Evolutionary conservation across 2,329 filamentous ascomycete genomes (phyloP), one percentile per base, ranked within the genome.

Genomic region (Aureobasidium sp.): DNA sequence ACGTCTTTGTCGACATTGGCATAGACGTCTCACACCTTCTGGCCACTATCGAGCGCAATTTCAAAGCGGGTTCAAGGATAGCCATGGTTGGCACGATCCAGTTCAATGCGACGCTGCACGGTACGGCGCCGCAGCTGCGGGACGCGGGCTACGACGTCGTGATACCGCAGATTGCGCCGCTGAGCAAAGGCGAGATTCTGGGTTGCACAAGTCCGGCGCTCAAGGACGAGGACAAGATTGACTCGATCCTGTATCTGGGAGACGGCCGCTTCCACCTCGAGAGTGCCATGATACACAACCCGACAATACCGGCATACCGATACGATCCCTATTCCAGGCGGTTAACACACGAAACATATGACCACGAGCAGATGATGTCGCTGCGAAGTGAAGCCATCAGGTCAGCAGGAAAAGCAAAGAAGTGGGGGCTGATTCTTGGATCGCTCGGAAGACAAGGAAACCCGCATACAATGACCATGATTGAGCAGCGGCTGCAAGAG

Each of bases 261-360:
- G 92, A 97, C 71, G 92, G 92, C 14, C 85, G 92, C 63, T 97
- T 97, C 79, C 94, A 99, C 73, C 87, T 99, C 47, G 94, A 99
- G 76, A 95, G 90, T 70, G 93, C 95, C 70, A 99, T 99, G 93
- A 99, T 99, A 67, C 94, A 97, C 72, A 99, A 99, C 76, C 94
- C 95, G 0, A 77, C 80, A 5, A 84, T 97, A 39, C 90, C 93
- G 0, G 93, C 95, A 1, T 99, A 97, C 76, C 85, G 94, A 66
- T 99, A 99, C 75, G 94, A 99, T 72, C 94, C 95, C 0, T 99
- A 99, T 77, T 94, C 91, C 12, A 85, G 93, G 55, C 91, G 90
- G 63, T 83, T 99, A 31, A 97, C 93, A 1, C 87, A 90, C 66
- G 95, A 99, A 76, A 88, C 84, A 27, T 99, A 99, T 75, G 89